Base-by-base conservation (phyloP, 345 rosid species). In the Rhizophora mangle region DNA sequence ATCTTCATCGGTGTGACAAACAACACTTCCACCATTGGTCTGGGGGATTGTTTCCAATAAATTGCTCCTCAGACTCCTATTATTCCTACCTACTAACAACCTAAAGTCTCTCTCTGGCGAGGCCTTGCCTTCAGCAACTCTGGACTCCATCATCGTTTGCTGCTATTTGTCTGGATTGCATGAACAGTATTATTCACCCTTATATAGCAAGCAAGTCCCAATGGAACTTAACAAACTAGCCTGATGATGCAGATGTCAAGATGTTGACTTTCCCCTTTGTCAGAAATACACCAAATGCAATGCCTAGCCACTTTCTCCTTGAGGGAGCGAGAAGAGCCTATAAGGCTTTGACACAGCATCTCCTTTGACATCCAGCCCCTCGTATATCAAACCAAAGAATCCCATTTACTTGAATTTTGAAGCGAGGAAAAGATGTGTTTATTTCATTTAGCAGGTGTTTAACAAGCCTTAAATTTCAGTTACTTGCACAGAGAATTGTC, bases 71-170 rank as follows among this genome's bases (percentile, higher is more conserved):
- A 37, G 60, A 20, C 49, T 68, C 54, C 63, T 70, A 62, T 78
- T 70, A 32, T 51, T 74, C 46, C 79, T 15, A 37, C 46, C 60
- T 70, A 62, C 43, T 4, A 37, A 18, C 4, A 63, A 32, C 43
- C 75, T 56, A 6, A 72, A 32, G 52, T 64, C 74, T 68, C 81
- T 79, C 76, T 72, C 77, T 0, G 81, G 79, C 0, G 73, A 78
- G 43, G 69, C 64, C 31, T 58, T 78, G 49, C 75, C 79, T 29
- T 74, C 85, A 59, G 70, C 59, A 19, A 59, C 70, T 65, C 65
- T 32, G 60, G 66, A 26, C 21, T 68, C 62, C 37, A 55, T 57
- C 24, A 21, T 27, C 30, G 24, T 15, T 24, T 10, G 29, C 6
- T 55, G 60, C 60, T 9, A 10, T 21, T 11, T 27, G 1, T 1